phyloP scores from a whole-genome alignment of 441 rosid species.

The Pelargonium cotyledonis region DNA sequence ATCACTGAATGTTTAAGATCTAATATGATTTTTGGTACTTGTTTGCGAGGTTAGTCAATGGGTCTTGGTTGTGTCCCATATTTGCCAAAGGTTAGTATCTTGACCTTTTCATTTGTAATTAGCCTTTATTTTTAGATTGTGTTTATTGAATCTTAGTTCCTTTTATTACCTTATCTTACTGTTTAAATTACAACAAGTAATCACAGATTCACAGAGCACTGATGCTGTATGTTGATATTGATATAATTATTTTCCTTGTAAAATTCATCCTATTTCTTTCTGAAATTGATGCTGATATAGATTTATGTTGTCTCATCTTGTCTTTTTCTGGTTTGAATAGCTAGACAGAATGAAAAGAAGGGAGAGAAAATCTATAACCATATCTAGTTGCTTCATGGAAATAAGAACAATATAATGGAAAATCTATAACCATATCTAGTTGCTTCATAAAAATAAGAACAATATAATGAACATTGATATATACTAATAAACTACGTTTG shows the following conservation, averaged over 20 bases:
- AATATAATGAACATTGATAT: neutral
- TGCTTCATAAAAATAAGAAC: neutral
- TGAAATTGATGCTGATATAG: neutral
- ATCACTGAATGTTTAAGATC: constrained; percentile 6
- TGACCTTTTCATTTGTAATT: constrained; percentile 6
- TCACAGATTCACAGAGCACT: neutral
- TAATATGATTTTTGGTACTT: constrained; percentile 18
- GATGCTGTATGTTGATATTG: neutral
- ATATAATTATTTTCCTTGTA: neutral
- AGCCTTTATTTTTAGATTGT: neutral
- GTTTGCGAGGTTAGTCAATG: constrained; percentile 89
- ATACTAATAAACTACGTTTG: constrained; percentile 6
- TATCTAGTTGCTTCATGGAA: neutral
- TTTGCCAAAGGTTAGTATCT: constrained; percentile 79
- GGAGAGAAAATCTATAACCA: neutral
- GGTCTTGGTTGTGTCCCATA: constrained; percentile 98
- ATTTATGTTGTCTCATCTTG: neutral
- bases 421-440: no score
- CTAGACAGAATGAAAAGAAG: neutral
- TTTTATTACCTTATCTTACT: neutral
- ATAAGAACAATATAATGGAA: neutral
- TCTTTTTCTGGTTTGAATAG: neutral
- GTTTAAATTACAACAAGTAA: neutral
- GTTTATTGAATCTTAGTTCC: constrained; percentile 1
- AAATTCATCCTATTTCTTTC: neutral